phyloP scores from a whole-genome alignment of 805 yeast species.

The Peterozyma toletana region DNA sequence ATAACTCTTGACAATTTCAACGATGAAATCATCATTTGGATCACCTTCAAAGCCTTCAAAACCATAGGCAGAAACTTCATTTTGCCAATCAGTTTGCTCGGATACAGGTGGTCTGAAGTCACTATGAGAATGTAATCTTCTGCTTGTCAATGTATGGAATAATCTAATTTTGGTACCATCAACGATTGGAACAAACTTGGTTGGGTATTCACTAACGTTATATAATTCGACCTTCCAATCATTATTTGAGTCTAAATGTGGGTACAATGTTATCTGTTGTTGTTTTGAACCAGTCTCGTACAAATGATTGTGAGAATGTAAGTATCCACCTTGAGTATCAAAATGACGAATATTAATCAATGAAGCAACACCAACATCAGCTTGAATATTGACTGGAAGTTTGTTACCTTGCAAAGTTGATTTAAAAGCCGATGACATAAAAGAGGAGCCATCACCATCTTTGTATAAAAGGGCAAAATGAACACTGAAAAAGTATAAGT shows the following conservation, averaged over 20 bases:
- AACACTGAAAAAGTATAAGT: conserved; percentile 50
- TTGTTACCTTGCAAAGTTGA: conserved; percentile 50
- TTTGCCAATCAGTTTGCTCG: conserved; percentile 71
- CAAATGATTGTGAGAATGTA: conserved; percentile 70
- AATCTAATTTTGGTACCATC: conserved; percentile 71
- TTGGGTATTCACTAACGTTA: conserved; percentile 49
- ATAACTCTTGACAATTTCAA: conserved; percentile 56
- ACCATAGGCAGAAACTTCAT: conserved; percentile 75
- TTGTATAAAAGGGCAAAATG: conserved; percentile 52
- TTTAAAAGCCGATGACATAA: conserved; percentile 69
- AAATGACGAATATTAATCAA: conserved; percentile 59
- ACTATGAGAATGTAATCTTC: conserved; percentile 70
- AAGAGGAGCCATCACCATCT: conserved; percentile 68
- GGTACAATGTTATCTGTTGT: conserved; percentile 77
- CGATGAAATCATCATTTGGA: conserved; percentile 75
- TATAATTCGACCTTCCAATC: conserved; percentile 66
- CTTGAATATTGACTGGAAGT: conserved; percentile 51
- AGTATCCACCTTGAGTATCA: conserved; percentile 70
- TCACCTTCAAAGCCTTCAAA: conserved; percentile 73
- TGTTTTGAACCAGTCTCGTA: conserved; percentile 79
- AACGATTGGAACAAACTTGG: conserved; percentile 51
- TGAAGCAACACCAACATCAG: conserved; percentile 72
- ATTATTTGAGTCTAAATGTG: conserved; percentile 71
- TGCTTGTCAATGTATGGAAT: conserved; percentile 45
- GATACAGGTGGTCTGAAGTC: conserved; percentile 76